A percentile compares a stretch with the other conserved stretches of the same genome.
These are phyloP conservation scores for Trichoderma lentiforme DNA, from an alignment of 2,329 filamentous ascomycete species.

Conservation along the genomic window DNA sequence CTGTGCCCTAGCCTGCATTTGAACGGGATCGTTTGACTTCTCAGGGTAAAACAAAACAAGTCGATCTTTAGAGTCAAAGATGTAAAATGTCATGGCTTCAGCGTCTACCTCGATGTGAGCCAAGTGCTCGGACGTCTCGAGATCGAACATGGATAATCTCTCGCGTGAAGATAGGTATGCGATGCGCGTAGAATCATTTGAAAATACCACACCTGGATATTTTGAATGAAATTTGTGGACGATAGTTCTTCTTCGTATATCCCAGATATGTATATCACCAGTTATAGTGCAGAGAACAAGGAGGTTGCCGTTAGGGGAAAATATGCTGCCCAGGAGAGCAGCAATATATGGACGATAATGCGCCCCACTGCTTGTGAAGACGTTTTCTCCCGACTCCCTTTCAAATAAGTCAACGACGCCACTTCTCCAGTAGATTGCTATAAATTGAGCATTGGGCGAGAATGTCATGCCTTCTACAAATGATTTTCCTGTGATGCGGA, in stretches of 20 bases:
- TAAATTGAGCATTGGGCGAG: not conserved
- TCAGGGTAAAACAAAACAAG: too few species aligned
- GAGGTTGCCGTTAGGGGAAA: not conserved
- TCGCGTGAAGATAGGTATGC: not conserved
- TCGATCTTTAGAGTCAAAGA: too few species aligned
- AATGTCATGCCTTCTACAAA: not conserved
- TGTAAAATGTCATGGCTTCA: too few species aligned
- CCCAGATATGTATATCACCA: not conserved
- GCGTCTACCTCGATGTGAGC: not conserved
- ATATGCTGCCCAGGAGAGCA: not conserved
- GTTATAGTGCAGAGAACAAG: not conserved
- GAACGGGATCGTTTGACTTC: not conserved
- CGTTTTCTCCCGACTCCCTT: not conserved
- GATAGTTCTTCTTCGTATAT: not conserved
- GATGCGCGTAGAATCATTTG: not conserved
- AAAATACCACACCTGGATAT: fast-evolving
- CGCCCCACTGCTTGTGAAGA: fast-evolving
- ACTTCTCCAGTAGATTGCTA: not conserved
- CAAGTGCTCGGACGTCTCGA: not conserved
- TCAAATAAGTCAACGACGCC: not conserved
- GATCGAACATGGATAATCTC: not conserved
- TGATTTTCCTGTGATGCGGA: not conserved
- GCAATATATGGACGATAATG: fast-evolving
- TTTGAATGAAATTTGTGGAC: not conserved
- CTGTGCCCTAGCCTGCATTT: too few species aligned